Conservation (phyloP, 495 filamentous ascomycete species). For the Neurospora sp. region DNA sequence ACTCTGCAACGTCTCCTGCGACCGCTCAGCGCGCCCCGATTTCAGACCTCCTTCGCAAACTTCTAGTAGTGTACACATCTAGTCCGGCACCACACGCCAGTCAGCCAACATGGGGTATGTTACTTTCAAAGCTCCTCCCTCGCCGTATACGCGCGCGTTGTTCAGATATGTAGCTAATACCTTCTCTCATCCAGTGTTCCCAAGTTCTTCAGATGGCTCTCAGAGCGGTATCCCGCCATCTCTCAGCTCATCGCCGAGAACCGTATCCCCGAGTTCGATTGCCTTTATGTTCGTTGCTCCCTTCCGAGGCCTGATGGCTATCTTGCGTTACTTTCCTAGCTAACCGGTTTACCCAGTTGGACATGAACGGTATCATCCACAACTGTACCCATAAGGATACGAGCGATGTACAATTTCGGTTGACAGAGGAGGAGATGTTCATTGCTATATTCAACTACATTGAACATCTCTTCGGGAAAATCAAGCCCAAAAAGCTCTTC, state of each 20-base stretch:
- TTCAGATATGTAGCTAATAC: not conserved
- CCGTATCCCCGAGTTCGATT: conserved; percentile 98
- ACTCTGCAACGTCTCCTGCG: not conserved
- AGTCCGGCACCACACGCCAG: not conserved
- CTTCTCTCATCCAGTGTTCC: conserved; percentile 68
- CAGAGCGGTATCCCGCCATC: conserved; percentile 96
- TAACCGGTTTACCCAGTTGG: conserved; percentile 44
- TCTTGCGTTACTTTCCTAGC: conserved; percentile 1
- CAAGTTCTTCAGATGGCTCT: conserved; percentile 90
- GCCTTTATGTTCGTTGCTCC: conserved; percentile 59
- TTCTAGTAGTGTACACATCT: not conserved
- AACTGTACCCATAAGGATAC: conserved; percentile 98
- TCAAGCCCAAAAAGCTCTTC: conserved; percentile 95
- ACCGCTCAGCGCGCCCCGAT: not conserved
- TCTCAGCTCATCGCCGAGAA: conserved; percentile 98
- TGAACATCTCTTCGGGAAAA: conserved; percentile 96
- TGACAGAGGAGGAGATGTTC: conserved; percentile 98
- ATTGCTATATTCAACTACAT: conserved; percentile 99
- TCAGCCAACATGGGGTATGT: conserved; percentile 19
- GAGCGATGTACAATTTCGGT: conserved; percentile 78
- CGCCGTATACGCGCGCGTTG: not conserved
- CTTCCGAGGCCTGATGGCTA: not conserved
- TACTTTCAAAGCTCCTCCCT: not conserved
- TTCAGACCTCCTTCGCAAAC: not conserved
- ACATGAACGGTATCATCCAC: conserved; percentile 99